Base-by-base conservation (phyloP, 768 basidiomycete species). In the Podaxis sp. region DNA sequence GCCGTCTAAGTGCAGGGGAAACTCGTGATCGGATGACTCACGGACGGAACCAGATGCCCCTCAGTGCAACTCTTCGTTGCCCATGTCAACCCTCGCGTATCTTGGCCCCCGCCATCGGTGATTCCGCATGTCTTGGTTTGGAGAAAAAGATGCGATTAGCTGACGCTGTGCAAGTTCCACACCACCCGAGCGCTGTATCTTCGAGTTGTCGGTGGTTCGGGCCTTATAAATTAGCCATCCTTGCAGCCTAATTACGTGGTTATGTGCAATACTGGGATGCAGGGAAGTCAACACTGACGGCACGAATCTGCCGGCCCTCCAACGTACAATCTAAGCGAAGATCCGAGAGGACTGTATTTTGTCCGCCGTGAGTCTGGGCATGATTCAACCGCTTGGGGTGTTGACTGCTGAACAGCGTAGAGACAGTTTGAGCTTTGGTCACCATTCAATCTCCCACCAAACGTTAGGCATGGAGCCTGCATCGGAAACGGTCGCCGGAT, bases 401-500 rank as follows among this genome's bases (percentile, higher is more conserved):
- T 44, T 13, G 13, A 15, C 13, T 44, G 11, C 42, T 15, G 42
- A 15, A 17, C 7, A 44, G 5, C 15, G 12, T 12, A 17, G 26
- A 24, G 26, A 22, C 28, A 28, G 42, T 40, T 57, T 22, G 13
- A 26, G 30, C 40, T 24, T 13, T 13, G 36, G 39, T 36, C 7
- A 19, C 40, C 5, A 2, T 24, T n/a, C 24, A 19, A 39, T 12
- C 26, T 36, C 22, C 39, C 24, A 56, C 39, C 33, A 26, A 17
- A 42, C 39, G 19, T 26, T 39, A 28, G 22, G 26, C 49, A 19
- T 44, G n/a, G 15, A 51, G 26, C 49, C 22, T 51, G 49, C 24
- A 54, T 36, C 53, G 53, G 54, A 24, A 12, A 56, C 39, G 54
- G 54, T 40, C 33, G 54, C 36, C 19, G 39, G 39, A 56, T 56